Conservation (phyloP, 345 rosid species). For the Orychophragmus violaceus region DNA sequence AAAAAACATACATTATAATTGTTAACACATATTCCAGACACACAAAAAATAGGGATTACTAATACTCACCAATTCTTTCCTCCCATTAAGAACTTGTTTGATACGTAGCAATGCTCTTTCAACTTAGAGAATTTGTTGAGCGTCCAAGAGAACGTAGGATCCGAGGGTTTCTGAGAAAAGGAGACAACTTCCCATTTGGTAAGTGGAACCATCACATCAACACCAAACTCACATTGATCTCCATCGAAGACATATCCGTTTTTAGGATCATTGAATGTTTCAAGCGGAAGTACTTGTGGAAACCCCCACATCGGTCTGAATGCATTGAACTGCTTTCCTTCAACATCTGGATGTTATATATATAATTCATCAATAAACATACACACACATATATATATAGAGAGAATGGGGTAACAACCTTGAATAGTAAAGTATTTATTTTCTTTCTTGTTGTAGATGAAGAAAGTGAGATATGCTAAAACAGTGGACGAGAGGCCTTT, state of each 20-base stretch:
- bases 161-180: neutral
- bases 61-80: neutral
- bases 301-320: neutral
- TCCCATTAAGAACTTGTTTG: neutral
- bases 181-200: neutral
- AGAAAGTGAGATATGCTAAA: neutral
- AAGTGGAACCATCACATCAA: neutral
- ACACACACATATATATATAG: neutral
- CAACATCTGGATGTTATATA: neutral
- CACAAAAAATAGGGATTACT: neutral
- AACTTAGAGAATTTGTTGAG: neutral
- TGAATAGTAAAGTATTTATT: neutral
- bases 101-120: neutral
- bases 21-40: neutral
- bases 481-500: neutral
- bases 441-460: conserved; percentile 1
- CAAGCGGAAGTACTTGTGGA: neutral
- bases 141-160: neutral
- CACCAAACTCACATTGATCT: neutral
- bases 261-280: neutral
- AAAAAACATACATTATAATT: neutral
- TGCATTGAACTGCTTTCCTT: conserved; percentile 4
- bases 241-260: neutral
- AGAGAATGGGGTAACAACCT: neutral
- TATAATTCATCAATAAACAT: neutral